These are phyloP conservation scores for Gossypium arboreum DNA, from an alignment of 345 rosid genomes.

Conservation along the genomic window DNA sequence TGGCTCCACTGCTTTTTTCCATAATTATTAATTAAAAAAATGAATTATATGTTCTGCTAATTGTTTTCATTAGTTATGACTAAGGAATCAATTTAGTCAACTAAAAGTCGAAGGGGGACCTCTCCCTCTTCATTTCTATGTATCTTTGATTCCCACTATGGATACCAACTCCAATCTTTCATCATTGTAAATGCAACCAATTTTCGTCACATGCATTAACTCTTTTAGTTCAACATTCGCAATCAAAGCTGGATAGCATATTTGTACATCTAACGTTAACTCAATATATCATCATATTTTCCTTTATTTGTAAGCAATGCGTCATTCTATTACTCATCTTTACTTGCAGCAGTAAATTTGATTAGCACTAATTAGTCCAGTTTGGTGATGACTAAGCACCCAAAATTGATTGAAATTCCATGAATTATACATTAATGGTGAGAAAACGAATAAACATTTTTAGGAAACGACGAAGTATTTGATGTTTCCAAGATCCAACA, in stretches of 20 bases:
- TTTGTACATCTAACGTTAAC: neutral
- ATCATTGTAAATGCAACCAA: neutral
- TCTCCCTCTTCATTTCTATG: neutral
- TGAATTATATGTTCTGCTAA: too few relatives aligned
- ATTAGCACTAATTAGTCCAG: neutral
- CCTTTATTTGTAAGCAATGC: neutral
- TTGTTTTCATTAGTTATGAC: neutral
- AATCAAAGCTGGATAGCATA: neutral
- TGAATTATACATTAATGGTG: neutral
- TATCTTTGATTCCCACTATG: neutral
- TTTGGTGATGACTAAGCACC: neutral
- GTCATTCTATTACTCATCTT: neutral
- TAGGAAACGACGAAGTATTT: conserved; percentile 62
- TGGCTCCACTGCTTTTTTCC: neutral
- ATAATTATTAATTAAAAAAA: neutral
- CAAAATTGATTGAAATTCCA: neutral
- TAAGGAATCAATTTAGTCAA: neutral
- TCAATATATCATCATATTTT: neutral
- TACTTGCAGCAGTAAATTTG: neutral
- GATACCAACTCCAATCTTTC: neutral
- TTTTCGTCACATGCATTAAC: neutral
- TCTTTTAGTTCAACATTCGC: neutral
- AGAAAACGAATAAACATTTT: neutral
- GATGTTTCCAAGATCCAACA: conserved; percentile 53
- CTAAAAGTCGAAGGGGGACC: neutral